Evolutionary conservation across 768 basidiomycete species (phyloP).

Genomic region (Gloeopeniophorella convolvens): DNA sequence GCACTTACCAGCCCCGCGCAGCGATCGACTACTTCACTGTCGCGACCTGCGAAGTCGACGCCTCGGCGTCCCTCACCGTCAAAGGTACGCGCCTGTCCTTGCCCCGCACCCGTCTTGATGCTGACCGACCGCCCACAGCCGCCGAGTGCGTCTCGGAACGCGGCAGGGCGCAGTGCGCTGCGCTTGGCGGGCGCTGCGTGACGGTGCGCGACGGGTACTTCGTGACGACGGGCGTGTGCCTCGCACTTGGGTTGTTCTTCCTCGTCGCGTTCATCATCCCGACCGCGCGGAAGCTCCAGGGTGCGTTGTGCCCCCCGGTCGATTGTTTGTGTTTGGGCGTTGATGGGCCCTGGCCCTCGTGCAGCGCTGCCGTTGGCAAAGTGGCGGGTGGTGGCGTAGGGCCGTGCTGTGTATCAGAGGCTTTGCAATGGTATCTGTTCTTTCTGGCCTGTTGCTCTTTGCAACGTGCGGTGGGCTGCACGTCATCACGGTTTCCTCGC

Average conservation of each 20-base stretch:
- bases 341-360: neutral
- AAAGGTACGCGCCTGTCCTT: conserved; percentile 40
- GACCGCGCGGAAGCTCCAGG: conserved; percentile 78
- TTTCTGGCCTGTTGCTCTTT: no score
- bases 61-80: conserved; percentile 44
- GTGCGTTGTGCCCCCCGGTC: conserved; percentile 37
- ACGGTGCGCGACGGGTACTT: conserved; percentile 92
- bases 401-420: conserved; percentile 5
- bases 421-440: no score
- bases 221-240: conserved; percentile 69
- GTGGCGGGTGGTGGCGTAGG: conserved; percentile 53
- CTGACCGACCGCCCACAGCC: conserved; percentile 35
- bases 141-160: conserved; percentile 89
- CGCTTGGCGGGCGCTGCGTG: conserved; percentile 71
- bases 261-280: conserved; percentile 76
- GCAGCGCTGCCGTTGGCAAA: conserved; percentile 60
- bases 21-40: conserved; percentile 84
- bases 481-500: no score
- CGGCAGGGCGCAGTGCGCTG: conserved; percentile 72
- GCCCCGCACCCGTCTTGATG: neutral
- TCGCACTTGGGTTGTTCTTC: conserved; percentile 67
- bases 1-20: conserved; percentile 26
- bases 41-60: conserved; percentile 74
- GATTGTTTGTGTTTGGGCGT: neutral
- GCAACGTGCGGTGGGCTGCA: no score